Evolutionary conservation across 139 green algal genomes (phyloP).

Genomic region (Auxenochlorella pyrenoidosa): DNA sequence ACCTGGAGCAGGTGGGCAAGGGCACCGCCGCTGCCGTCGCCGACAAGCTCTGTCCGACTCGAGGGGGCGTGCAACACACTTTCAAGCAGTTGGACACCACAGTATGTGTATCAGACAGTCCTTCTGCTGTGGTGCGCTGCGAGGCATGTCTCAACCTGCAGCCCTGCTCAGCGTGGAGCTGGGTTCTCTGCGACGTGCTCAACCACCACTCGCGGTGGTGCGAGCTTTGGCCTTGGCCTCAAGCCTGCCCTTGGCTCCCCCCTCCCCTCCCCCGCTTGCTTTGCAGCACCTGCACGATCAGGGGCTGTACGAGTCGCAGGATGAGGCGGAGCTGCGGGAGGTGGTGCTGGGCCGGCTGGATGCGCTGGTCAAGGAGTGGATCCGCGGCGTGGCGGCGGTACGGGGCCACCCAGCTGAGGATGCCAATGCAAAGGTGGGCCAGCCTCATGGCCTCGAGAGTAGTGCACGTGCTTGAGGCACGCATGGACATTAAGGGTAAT

Average conservation of each 20-base stretch:
- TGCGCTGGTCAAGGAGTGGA: conserved; percentile 59
- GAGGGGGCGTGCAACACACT: too few species aligned
- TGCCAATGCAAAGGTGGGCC: conserved; percentile 72
- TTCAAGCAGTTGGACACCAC: too few species aligned
- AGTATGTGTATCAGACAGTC: too few species aligned
- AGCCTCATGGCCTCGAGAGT: too few species aligned
- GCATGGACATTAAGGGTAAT: background rate
- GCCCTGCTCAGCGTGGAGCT: too few species aligned
- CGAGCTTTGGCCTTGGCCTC: too few species aligned
- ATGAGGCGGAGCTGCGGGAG: conserved; percentile 58
- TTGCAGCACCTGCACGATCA: conserved; percentile 51
- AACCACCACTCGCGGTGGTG: too few species aligned
- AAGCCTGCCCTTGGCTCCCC: background rate
- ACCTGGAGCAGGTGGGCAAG: conserved; percentile 34
- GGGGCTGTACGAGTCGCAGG: conserved; percentile 55
- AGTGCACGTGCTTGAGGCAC: too few species aligned
- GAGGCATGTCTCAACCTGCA: too few species aligned
- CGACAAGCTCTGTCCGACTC: background rate
- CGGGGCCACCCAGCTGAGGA: conserved; percentile 53
- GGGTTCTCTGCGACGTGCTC: too few species aligned
- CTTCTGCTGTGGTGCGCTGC: too few species aligned
- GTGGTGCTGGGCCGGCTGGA: conserved; percentile 62
- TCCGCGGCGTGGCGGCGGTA: conserved; percentile 46
- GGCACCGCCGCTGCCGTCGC: background rate
- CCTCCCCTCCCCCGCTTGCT: background rate